Conservation (phyloP, 768 basidiomycete genomes). For the Mrakia blollopis region DNA sequence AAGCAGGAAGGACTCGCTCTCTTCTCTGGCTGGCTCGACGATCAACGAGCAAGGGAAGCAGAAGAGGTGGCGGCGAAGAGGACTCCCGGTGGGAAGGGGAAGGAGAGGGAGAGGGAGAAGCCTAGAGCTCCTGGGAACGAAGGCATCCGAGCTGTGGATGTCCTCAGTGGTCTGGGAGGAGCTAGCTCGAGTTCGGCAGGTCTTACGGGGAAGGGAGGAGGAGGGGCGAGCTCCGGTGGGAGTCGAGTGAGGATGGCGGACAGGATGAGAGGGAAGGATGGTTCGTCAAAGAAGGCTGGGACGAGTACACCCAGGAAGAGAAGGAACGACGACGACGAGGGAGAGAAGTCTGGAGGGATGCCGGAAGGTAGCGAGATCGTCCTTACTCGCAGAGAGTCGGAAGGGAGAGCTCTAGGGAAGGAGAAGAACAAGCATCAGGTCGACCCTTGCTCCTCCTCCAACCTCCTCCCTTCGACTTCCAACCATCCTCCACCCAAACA, state of each 20-base stretch:
- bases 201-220: background rate
- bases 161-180: background rate
- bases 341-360: background rate
- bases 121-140: background rate
- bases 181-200: background rate
- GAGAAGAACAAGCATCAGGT: background rate
- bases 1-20: conserved; percentile 15
- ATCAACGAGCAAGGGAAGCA: background rate
- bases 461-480: background rate
- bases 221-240: background rate
- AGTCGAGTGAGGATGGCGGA: conserved; percentile 20
- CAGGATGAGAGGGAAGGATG: conserved; percentile 23
- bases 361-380: conserved; percentile 9
- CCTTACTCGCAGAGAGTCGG: conserved; percentile 8
- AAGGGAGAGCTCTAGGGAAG: background rate
- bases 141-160: conserved; percentile 17
- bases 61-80: background rate
- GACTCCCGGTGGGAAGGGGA: background rate
- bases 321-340: background rate
- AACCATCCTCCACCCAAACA: background rate
- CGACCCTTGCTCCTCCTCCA: background rate
- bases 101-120: background rate
- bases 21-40: conserved; percentile 7
- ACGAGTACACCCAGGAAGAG: background rate
- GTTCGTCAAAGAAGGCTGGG: background rate